Base-by-base conservation (phyloP, 345 rosid genomes). In the Populus deltoides region DNA sequence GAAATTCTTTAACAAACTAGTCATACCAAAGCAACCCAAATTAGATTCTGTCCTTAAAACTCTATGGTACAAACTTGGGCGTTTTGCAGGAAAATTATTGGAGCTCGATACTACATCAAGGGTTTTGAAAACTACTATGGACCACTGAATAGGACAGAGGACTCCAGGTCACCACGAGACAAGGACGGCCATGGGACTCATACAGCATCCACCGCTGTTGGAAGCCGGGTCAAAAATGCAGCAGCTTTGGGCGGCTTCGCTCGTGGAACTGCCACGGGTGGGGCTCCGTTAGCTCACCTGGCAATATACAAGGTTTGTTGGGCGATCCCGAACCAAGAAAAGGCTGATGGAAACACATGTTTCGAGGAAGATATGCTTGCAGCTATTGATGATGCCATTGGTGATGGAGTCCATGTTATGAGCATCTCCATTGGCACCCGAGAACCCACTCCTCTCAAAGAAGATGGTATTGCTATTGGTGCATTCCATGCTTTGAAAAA, bases 281-380 rank as follows among this genome's bases (percentile, higher is more conserved):
- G 99, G 2, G 97, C 98, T 2, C 97, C 97, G 0, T 74, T 85
- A 6, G 93, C 92, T 77, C 98, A 89, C 75, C 81, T 93, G 4
- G 92, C 99, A 7, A 73, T 93, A 22, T 95, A 93, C 86, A 93
- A 95, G 81, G 97, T 84, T 0, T 95, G 99, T 71, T 95, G 99
- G 99, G 90, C 93, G 11, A 45, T 74, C 25, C 98, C 99, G 1
- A 75, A 81, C 53, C 29, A 18, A 10, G 81, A 84, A 18, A 91
- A 91, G 77, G 82, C 72, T 0, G 62, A 10, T 0, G 92, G 92
- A 13, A 93, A 92, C 79, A 66, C 74, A 0, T 95, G 99, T 77
- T 57, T 72, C 16, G 82, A 82, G 43, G 94, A 77, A 36, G 99
- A 93, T 75, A 89, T 95, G 92, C 85, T 93, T 22, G 97, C 92